Percentiles rank a stretch among this genome's conserved stretches.
Evolutionary conservation across 2,329 filamentous ascomycete genomes (phyloP).

Genomic region (Alternaria tenuissima): DNA sequence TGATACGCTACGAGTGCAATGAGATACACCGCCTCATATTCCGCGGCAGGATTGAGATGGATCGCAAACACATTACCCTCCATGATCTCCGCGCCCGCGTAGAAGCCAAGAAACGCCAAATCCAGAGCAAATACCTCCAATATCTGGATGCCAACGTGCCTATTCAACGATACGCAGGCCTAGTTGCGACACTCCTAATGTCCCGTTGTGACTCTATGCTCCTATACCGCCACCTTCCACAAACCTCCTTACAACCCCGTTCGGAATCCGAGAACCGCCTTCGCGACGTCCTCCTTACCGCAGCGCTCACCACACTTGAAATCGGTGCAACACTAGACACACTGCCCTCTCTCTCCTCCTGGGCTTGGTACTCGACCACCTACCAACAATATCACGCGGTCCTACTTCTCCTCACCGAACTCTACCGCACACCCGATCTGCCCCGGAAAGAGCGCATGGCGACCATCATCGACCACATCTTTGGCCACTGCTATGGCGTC

Average conservation of each 20-base stretch:
- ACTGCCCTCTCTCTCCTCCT: conserved; percentile 44
- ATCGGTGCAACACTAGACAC: conserved; percentile 52
- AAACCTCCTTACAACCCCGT: conserved; percentile 44
- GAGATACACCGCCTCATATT: conserved; percentile 51
- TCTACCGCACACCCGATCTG: conserved; percentile 49
- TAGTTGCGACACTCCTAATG: conserved; percentile 50
- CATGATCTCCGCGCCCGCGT: conserved; percentile 48
- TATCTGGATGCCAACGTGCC: conserved; percentile 45
- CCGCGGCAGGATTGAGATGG: conserved; percentile 49
- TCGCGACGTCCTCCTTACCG: conserved; percentile 48
- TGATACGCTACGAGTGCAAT: conserved; percentile 51
- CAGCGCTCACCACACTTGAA: conserved; percentile 48
- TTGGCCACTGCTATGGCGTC: conserved; percentile 51
- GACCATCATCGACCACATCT: conserved; percentile 51
- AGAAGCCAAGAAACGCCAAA: conserved; percentile 46
- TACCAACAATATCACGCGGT: conserved; percentile 52
- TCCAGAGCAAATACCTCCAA: conserved; percentile 46
- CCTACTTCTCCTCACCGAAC: conserved; percentile 48
- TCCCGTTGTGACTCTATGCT: conserved; percentile 52
- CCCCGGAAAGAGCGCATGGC: conserved; percentile 48
- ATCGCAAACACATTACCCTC: conserved; percentile 47
- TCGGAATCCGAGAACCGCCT: conserved; percentile 49
- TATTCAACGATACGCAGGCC: conserved; percentile 49
- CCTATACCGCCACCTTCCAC: conserved; percentile 49
- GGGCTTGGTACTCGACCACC: conserved; percentile 50